A percentile compares a stretch with the other conserved stretches of the same genome.
Conservation (phyloP, 2,329 filamentous ascomycete species). For the Stachybotrys chlorohalonatus region DNA sequence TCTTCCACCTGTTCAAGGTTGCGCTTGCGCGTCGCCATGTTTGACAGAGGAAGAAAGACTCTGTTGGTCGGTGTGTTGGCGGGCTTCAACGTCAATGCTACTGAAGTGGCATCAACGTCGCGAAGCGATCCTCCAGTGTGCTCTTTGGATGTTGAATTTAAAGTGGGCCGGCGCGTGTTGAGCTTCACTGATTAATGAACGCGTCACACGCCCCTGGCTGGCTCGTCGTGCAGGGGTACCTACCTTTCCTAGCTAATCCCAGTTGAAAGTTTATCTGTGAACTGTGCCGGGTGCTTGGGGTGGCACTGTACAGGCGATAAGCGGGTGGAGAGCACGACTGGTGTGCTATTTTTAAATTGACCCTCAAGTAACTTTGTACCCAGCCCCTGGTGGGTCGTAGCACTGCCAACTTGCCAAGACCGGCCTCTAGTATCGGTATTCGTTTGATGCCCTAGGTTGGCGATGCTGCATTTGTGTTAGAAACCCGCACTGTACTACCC, state of each 20-base stretch:
- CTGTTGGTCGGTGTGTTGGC: background rate
- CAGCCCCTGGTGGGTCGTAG: too few species aligned
- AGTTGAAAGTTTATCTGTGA: too few species aligned
- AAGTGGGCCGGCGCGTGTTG: background rate
- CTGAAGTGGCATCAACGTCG: background rate
- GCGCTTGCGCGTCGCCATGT: conserved; percentile 18
- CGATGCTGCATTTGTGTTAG: background rate
- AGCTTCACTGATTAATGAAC: background rate
- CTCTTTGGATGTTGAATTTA: background rate
- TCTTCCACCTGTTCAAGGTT: conserved; percentile 8
- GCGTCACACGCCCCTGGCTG: background rate
- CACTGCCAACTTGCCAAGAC: too few species aligned
- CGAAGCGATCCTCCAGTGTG: background rate
- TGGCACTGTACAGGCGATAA: too few species aligned
- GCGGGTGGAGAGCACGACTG: too few species aligned
- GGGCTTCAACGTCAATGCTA: background rate
- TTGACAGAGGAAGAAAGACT: conserved; percentile 1
- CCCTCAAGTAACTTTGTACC: too few species aligned
- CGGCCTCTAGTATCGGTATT: background rate
- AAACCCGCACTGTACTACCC: background rate
- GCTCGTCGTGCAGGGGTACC: background rate
- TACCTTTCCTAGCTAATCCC: background rate
- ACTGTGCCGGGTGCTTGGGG: too few species aligned
- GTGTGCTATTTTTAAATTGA: too few species aligned
- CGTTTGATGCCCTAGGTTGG: background rate